Base-by-base conservation (phyloP, 2,329 filamentous ascomycete genomes). In the Neonectria ditissima region DNA sequence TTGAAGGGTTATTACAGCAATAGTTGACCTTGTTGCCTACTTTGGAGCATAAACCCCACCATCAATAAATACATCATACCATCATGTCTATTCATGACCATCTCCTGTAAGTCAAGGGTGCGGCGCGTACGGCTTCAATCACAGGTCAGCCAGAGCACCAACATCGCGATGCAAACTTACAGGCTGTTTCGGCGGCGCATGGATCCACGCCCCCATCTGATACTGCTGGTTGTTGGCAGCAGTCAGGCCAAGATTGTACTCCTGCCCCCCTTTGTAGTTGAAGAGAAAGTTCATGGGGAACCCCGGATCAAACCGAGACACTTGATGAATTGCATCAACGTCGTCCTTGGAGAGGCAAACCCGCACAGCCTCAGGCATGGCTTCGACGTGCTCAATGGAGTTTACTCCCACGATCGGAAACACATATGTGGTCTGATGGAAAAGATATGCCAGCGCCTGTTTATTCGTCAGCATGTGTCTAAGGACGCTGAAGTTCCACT, bases 401-500 rank as follows among this genome's bases (percentile, higher is more conserved):
- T 67, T 64, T 1, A 63, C 67, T 0, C 66, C 67, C 0, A 69
- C 65, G 1, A 69, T 67, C 0, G 67, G 66, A 11, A 67, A 69
- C 0, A 69, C 65, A 2, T 63, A 67, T 2, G 59, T 62, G 0
- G 61, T 54, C 1, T 69, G 64, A 6, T 69, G 62, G 4, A 69
- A 57, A 0, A 69, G 1, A 5, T 69, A 67, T 1, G 66, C 59
- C 6, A 69, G 50, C 0, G 65, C 63, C 65, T 65, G 26, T 11
- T 37, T 24, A 30, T 22, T 22, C 26, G 9, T 20, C 4, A 34
- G 32, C 11, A 14, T 22, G 2, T 26, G 18, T 8, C 5, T 1
- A 11, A 48, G 2, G 2, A 44, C 34, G 2, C 5, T 11, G 4
- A 6, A 14, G 54, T 48, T 16, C 13, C 16, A 57, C 67, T 20